A percentile compares a stretch with the other conserved stretches of the same genome.
These are phyloP conservation scores for Salicornia ramosissima DNA, from an alignment of 148 eudicot genomes.

Conservation along the genomic window DNA sequence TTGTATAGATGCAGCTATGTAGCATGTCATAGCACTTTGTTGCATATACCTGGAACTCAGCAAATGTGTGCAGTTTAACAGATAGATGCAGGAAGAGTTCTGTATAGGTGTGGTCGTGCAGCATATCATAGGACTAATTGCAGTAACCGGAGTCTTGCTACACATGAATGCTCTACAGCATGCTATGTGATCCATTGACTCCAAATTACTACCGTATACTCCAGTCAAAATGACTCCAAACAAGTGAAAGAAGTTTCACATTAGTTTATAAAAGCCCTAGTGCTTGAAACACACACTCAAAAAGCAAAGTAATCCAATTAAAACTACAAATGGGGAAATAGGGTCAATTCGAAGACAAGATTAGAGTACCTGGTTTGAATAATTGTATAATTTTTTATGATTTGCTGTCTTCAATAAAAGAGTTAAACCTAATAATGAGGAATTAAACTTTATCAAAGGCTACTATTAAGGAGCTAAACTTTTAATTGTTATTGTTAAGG, in stretches of 20 bases:
- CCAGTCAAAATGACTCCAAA: neutral
- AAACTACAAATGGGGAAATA: too few relatives aligned
- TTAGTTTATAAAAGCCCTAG: neutral
- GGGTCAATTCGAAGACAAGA: too few relatives aligned
- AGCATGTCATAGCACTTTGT: neutral
- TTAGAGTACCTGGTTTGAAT: too few relatives aligned
- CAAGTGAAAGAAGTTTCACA: neutral
- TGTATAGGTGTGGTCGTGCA: too few relatives aligned
- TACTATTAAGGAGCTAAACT: too few relatives aligned
- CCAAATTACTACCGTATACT: neutral
- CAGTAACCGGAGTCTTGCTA: neutral
- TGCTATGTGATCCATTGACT: neutral
- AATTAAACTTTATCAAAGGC: too few relatives aligned
- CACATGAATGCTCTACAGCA: neutral
- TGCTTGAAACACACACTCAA: neutral
- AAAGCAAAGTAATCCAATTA: too few relatives aligned
- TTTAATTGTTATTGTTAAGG: too few relatives aligned
- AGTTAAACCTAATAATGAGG: too few relatives aligned
- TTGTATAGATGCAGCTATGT: neutral
- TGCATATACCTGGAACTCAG: neutral
- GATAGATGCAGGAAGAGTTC: too few relatives aligned
- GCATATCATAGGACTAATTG: neutral
- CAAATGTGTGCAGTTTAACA: neutral
- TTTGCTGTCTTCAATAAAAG: too few relatives aligned
- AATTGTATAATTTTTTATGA: too few relatives aligned